These are phyloP conservation scores for Asclepias syriaca DNA, from an alignment of 257 asterid genomes.

Conservation along the genomic window DNA sequence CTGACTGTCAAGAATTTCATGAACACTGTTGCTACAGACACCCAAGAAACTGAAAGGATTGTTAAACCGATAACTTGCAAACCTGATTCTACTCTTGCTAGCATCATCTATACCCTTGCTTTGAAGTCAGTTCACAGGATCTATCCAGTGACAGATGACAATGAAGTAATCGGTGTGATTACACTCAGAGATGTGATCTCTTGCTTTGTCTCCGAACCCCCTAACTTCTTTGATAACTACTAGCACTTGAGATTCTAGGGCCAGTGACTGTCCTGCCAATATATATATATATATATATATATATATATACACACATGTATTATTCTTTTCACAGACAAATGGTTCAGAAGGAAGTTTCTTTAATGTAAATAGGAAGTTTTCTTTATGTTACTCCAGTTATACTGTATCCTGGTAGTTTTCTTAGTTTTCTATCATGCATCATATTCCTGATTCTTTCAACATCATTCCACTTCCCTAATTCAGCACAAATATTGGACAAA, in stretches of 20 bases:
- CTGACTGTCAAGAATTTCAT: constrained; percentile 68
- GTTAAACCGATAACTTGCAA: constrained; percentile 72
- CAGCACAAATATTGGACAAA: constrained; percentile 79
- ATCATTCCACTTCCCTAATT: constrained; percentile 70
- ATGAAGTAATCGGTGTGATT: constrained; percentile 54
- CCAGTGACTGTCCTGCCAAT: constrained; percentile 14
- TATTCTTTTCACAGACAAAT: neutral
- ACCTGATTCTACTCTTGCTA: constrained; percentile 50
- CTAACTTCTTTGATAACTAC: constrained; percentile 58
- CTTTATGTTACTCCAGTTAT: constrained; percentile 38
- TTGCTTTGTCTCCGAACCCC: constrained; percentile 76
- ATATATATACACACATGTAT: neutral
- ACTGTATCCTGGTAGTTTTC: constrained; percentile 57
- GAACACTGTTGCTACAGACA: constrained; percentile 38
- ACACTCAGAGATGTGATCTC: constrained; percentile 86
- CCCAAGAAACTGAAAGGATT: constrained; percentile 33
- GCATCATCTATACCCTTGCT: constrained; percentile 61
- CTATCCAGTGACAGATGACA: constrained; percentile 46
- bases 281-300: no score
- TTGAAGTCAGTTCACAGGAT: constrained; percentile 60
- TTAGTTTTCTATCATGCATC: constrained; percentile 47
- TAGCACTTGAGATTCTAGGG: constrained; percentile 49
- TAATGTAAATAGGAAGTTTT: constrained; percentile 1
- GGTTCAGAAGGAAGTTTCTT: neutral
- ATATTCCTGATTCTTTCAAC: constrained; percentile 53